These are phyloP conservation scores for Geotrichum carabidarum DNA, from an alignment of 1,139 yeast species.

Conservation along the genomic window DNA sequence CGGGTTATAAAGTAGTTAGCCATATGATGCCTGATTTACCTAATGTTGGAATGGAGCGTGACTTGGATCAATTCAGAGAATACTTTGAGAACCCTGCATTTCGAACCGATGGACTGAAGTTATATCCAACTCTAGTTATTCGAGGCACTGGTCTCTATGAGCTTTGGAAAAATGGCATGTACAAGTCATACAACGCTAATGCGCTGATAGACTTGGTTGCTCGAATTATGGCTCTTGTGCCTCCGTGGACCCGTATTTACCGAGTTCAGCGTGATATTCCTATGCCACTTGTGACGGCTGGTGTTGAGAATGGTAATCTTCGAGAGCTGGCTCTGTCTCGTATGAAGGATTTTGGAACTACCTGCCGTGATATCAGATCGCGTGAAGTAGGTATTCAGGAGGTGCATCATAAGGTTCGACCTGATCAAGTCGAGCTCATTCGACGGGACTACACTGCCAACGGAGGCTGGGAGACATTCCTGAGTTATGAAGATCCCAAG, in stretches of 20 bases:
- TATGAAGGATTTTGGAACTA: constrained; percentile 96
- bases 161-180: constrained; percentile 93
- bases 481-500: constrained; percentile 94
- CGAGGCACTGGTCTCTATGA: constrained; percentile 97
- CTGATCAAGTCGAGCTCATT: constrained; percentile 93
- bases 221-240: constrained; percentile 87
- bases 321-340: constrained; percentile 93
- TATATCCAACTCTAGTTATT: constrained; percentile 93
- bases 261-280: constrained; percentile 99
- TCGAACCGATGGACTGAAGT: constrained; percentile 92
- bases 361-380: constrained; percentile 95
- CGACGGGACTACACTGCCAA: constrained; percentile 96
- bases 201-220: constrained; percentile 93
- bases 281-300: constrained; percentile 96
- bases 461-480: constrained; percentile 98
- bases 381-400: constrained; percentile 98
- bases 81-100: constrained; percentile 96
- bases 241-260: constrained; percentile 99
- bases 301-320: constrained; percentile 95
- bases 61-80: constrained; percentile 88
- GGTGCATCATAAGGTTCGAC: constrained; percentile 93
- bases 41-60: constrained; percentile 97
- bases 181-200: constrained; percentile 90
- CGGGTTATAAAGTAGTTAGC: constrained; percentile 94
- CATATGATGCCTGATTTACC: constrained; percentile 99